Base-by-base conservation (phyloP, 441 rosid species). In the Arabidopsis hybrid region DNA sequence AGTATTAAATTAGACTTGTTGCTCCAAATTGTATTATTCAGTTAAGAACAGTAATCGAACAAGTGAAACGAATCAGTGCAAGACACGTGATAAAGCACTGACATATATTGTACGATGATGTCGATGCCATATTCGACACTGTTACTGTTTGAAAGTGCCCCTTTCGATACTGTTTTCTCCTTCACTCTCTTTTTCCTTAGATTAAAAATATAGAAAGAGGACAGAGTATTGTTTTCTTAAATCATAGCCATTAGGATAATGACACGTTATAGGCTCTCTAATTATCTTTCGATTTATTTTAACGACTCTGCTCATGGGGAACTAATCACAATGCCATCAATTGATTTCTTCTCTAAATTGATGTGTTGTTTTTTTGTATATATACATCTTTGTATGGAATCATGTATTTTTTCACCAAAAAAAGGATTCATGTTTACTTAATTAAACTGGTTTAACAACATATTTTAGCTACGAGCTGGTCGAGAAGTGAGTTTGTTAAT, bases 81-180 rank as follows among this genome's bases (percentile, higher is more conserved):
- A 31, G 21, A 76, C 75, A 76, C 80, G 66, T 76, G 26, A 63
- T 8, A 47, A 53, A 56, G 56, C 71, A 64, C 66, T 70, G 75
- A 57, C 79, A 60, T 21, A 8, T 52, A 60, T 18, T 38, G 75
- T 76, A 70, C 71, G 79, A 76, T 76, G 79, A 57, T 76, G 71
- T 57, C 46, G 67, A 74, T 39, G 72, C 65, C 50, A 11, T 10
- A 36, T 36, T 72, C 42, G 64, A 67, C 38, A 75, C 69, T 68
- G 50, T 75, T 75, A 53, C 4, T 32, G 45, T 53, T 56, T 75
- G 72, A 36, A 36, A 26, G 14, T 63, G 65, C 43, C 7, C 12
- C 8, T 55, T 62, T 69, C 8, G 12, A 46, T 36, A 76, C 79
- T 76, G 70, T 75, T 69, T 69, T 39, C 14, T 4, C 8, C 31